Conservation (phyloP, 345 rosid genomes). For the Dovyalis caffra region DNA sequence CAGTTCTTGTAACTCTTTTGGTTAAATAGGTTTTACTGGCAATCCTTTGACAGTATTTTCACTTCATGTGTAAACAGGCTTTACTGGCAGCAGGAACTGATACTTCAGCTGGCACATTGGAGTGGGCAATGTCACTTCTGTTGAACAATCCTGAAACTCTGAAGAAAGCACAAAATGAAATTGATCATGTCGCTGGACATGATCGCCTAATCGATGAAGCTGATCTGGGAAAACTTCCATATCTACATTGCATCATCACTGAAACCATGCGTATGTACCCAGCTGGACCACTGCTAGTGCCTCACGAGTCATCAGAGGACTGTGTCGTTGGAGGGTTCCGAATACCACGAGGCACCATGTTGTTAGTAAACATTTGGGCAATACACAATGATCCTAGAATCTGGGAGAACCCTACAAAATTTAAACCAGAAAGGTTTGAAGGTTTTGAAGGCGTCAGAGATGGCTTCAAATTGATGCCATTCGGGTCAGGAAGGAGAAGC, state of each 20-base stretch:
- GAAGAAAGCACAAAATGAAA: slow-evolving; percentile 28
- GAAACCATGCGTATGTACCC: slow-evolving; percentile 54
- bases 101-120: slow-evolving; percentile 18
- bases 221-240: slow-evolving; percentile 29
- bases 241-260: slow-evolving; percentile 38
- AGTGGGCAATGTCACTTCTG: slow-evolving; percentile 39
- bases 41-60: too few relatives aligned
- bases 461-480: slow-evolving; percentile 40
- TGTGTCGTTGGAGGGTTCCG: slow-evolving; percentile 37
- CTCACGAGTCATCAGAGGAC: slow-evolving; percentile 33
- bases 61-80: slow-evolving; percentile 1
- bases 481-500: slow-evolving; percentile 44
- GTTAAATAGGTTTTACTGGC: too few relatives aligned
- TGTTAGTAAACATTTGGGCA: slow-evolving; percentile 38
- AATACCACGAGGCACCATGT: slow-evolving; percentile 36
- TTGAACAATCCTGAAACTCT: slow-evolving; percentile 33
- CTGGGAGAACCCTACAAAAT: slow-evolving; percentile 38
- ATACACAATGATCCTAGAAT: slow-evolving; percentile 37
- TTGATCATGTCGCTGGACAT: slow-evolving; percentile 20
- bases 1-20: too few relatives aligned
- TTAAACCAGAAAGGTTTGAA: slow-evolving; percentile 46
- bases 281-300: slow-evolving; percentile 40
- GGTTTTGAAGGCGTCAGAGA: slow-evolving; percentile 21
- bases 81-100: slow-evolving; percentile 25
- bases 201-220: slow-evolving; percentile 26